Percentiles rank a stretch among this genome's conserved stretches.
Conservation (phyloP, 177 flowering plant genomes). For the Vitis hybrid region DNA sequence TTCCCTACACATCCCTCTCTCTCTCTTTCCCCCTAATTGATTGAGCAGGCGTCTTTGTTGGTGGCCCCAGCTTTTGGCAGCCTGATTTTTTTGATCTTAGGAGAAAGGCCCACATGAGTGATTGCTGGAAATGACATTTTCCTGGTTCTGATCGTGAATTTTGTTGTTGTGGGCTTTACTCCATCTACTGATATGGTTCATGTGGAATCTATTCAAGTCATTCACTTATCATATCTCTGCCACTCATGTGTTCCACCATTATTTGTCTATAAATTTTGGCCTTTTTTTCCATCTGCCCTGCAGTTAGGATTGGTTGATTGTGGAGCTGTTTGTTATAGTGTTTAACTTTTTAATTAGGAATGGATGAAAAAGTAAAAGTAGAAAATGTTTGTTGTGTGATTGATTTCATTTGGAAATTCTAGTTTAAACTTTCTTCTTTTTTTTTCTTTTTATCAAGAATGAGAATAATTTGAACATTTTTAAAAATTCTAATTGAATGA, state of each 20-base stretch:
- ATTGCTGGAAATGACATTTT: conserved; percentile 20
- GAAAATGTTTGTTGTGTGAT: too few species aligned
- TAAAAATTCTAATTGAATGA: too few species aligned
- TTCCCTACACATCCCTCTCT: conserved; percentile 7
- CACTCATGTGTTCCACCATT: not conserved
- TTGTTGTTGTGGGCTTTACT: conserved; percentile 8
- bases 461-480: too few species aligned
- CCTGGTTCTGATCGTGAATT: conserved; percentile 10
- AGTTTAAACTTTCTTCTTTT: too few species aligned
- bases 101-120: conserved; percentile 34
- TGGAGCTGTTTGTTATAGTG: not conserved
- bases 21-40: conserved; percentile 17
- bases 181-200: conserved; percentile 3
- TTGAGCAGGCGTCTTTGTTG: conserved; percentile 29
- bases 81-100: conserved; percentile 33
- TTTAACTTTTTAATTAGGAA: too few species aligned
- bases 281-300: not conserved
- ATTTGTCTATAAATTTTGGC: not conserved
- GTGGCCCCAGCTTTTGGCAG: conserved; percentile 31
- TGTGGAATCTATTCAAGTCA: not conserved
- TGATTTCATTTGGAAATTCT: too few species aligned
- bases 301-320: not conserved
- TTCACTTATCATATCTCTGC: not conserved
- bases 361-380: too few species aligned
- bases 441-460: too few species aligned